Evolutionary conservation across 495 filamentous ascomycete genomes (phyloP).

Genomic region (Neurospora discreta): DNA sequence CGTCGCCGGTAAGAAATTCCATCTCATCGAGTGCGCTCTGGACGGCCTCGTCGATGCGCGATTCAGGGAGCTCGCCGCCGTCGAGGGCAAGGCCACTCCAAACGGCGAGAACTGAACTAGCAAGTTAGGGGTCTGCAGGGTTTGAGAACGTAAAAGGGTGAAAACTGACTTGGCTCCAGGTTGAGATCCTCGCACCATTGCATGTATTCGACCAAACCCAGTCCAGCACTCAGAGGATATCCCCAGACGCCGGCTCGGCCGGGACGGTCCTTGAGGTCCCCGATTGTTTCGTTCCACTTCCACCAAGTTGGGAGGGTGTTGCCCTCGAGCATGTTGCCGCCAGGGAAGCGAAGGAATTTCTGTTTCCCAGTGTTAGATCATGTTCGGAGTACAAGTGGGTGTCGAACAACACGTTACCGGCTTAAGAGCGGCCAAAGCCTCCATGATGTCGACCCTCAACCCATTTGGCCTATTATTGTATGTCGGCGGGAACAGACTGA

Average conservation of each 20-base stretch:
- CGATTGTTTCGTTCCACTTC: conserved; percentile 61
- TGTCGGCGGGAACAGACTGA: conserved; percentile 58
- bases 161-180: conserved; percentile 34
- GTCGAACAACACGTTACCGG: conserved; percentile 17
- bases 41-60: conserved; percentile 34
- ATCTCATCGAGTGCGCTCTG: conserved; percentile 56
- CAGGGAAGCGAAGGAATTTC: conserved; percentile 51
- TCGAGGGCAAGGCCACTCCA: conserved; percentile 56
- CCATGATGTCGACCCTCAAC: conserved; percentile 46
- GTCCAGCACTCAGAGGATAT: conserved; percentile 50
- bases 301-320: conserved; percentile 40
- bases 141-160: background rate
- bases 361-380: background rate
- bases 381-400: background rate
- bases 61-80: conserved; percentile 30
- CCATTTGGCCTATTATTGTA: conserved; percentile 53
- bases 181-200: conserved; percentile 55
- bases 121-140: too few relatives aligned
- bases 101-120: conserved; percentile 23
- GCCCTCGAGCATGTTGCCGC: conserved; percentile 59
- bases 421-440: conserved; percentile 40
- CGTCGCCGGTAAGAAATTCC: conserved; percentile 50
- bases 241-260: conserved; percentile 51
- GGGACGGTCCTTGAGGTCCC: conserved; percentile 49
- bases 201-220: conserved; percentile 54